Evolutionary conservation across 148 eudicot genomes (phyloP), one percentile per base, ranked within the genome.

Genomic region (Vaccinium myrtillus): DNA sequence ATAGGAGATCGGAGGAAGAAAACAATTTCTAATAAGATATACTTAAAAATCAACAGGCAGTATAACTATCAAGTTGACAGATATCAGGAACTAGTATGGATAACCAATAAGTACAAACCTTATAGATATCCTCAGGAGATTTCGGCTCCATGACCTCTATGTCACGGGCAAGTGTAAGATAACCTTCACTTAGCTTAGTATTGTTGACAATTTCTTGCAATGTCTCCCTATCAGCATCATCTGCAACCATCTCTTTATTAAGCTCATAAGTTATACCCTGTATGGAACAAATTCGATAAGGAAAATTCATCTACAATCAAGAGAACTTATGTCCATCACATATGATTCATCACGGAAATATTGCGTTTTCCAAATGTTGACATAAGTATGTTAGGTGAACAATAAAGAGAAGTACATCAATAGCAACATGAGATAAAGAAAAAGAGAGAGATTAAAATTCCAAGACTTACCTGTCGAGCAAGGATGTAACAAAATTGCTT

Each of bases 71-170:
- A 49, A 54, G 46, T 21, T 7, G 36, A 1, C 51, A 32, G 14
- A 63, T n/a, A 23, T 43, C 69, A 63, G 51, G 49, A 85, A 27
- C 27, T 6, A 78, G 36, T 32, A 32, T 4, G 63, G 61, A 50
- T 36, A 25, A 53, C 84, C 48, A 69, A 79, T 39, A 16, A 23
- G 81, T 59, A 13, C 79, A 58, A 69, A 96, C 99, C 99, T 97
- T 97, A 69, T 97, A 97, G 14, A 95, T 95, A 87, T 97, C 98
- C 86, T 95, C 98, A 6, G 98, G 98, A 82, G 98, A 93, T 83
- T 95, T 97, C 82, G 99, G 92, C 85, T 97, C 99, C 98, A 97
- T 94, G 88, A 97, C 99, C 89, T 97, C 99, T 85, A 97, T 92
- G 92, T 97, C 99, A 85, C 95, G 98, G 73, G 99, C 99, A 89